Conservation (phyloP, 805 yeast genomes). For the Metschnikowia hibisci region DNA sequence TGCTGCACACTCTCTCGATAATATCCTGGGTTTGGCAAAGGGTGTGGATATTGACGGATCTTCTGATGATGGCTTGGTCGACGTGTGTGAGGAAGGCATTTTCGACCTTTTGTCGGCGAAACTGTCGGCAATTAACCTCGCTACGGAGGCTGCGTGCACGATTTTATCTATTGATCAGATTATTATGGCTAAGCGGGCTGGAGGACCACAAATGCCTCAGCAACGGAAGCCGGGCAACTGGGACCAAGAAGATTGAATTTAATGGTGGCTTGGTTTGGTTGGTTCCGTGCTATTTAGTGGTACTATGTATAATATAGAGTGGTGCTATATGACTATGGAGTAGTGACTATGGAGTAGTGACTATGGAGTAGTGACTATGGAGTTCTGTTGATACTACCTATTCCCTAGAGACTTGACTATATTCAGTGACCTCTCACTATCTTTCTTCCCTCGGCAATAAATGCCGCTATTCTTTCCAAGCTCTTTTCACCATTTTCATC, state of each 20-base stretch:
- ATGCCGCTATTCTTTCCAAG: constrained; percentile 51
- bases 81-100: constrained; percentile 65
- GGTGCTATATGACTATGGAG: background rate
- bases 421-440: no score
- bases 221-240: constrained; percentile 90
- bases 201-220: constrained; percentile 89
- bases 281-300: background rate
- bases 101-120: constrained; percentile 79
- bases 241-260: constrained; percentile 79
- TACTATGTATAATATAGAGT: background rate
- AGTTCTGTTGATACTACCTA: constrained; percentile 1
- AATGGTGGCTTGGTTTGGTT: background rate
- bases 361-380: background rate
- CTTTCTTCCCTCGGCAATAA: constrained; percentile 50
- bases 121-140: constrained; percentile 83
- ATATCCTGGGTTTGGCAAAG: constrained; percentile 48
- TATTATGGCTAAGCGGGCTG: constrained; percentile 98
- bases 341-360: no score
- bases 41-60: constrained; percentile 75
- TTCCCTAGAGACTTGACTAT: no score
- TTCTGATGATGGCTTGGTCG: constrained; percentile 59
- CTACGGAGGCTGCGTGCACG: constrained; percentile 93
- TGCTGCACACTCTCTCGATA: constrained; percentile 69
- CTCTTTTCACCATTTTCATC: constrained; percentile 68
- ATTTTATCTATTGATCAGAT: constrained; percentile 92